Evolutionary conservation across 2,329 filamentous ascomycete species (phyloP), one percentile per base, ranked within the genome.

Genomic region (Herpotrichia juniperi): DNA sequence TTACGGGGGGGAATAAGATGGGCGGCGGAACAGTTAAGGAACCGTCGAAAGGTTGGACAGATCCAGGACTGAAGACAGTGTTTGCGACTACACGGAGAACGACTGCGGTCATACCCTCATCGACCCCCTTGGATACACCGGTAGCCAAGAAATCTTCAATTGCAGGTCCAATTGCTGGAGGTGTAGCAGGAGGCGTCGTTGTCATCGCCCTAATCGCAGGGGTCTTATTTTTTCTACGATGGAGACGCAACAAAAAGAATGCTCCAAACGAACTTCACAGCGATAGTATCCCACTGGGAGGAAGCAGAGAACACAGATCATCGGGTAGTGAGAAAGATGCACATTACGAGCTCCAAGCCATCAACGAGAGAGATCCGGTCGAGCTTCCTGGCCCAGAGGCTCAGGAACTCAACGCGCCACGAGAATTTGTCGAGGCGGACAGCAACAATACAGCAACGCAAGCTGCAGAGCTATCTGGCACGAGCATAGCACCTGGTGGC

Each of bases 21-120:
- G 62, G 62, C 12, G 46, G 35, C 12, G 62, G 58, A 30, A 65
- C 55, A 2, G 46, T 54, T n/a, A 50, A 49, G 9, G 56, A 60
- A 46, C 64, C 66, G 16, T 44, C n/a, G 14, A 37, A 21, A 39
- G 60, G 58, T 11, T 65, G 62, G 53, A 59, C 52, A 19, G 35
- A 53, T 24, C 37, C 30, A 24, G 51, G 46, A 19, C 48, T 64
- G 9, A 57, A 57, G 19, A 50, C 26, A 8, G 47, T 59, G 19
- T 51, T 42, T 10, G 49, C 54, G 32, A 52, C 45, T 17, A 28
- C 35, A 22, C 50, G 46, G 17, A 44, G 30, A 26, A 19, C 21
- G 25, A 14, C 10, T 7, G 34, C 19, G 25, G 14, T n/a, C 21
- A 40, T 21, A 40, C 37, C 37, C 4, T 7, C 37, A 16, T 22